Base-by-base conservation (phyloP, 495 filamentous ascomycete genomes). In the Aspergillus wentii region DNA sequence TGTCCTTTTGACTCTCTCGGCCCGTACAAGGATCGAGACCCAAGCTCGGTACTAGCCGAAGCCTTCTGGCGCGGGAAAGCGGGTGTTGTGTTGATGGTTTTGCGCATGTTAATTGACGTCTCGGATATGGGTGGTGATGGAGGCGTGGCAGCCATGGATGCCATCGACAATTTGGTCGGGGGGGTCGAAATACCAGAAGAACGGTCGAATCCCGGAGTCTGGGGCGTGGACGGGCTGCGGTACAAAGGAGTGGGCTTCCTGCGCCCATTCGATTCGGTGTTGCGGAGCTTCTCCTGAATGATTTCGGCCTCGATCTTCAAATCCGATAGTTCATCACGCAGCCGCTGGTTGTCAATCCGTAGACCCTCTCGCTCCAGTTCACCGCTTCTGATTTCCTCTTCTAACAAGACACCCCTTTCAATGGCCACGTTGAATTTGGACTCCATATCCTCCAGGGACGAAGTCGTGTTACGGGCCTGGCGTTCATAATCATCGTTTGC, bases 401-500 rank as follows among this genome's bases (percentile, higher is more conserved):
- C 92, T 60, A 95, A 72, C 76, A 98, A 80, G 21, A 98, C 92
- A 11, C 71, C 78, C 38, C 92, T 72, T 64, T 98, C 92, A 45
- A 97, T 94, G 3, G 89, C 80, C 13, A 91, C 75, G 58, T 95
- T 96, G 62, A 89, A 95, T 57, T 97, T 98, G 37, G 86, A 91
- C 62, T 97, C 92, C 57, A 98, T 66, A 56, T 97, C 92, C 68
- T 98, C 94, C 46, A 96, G 76, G 40, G 91, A 96, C 30, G 91
- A 95, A 13, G 84, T 85, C 13, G 88, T 95, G 52, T 95, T 88
- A 41, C 92, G 80, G 41, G 91, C 89, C 63, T 97, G 89, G 40
- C 90, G 82, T 64, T 98, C 92, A 56, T 88, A 95, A 58, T 98
- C 92, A 73, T 98, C 92, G 62, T 98, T 98, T 46, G 85, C 85